Conservation (phyloP, 805 yeast genomes). For the Candida nonsorbophila region DNA sequence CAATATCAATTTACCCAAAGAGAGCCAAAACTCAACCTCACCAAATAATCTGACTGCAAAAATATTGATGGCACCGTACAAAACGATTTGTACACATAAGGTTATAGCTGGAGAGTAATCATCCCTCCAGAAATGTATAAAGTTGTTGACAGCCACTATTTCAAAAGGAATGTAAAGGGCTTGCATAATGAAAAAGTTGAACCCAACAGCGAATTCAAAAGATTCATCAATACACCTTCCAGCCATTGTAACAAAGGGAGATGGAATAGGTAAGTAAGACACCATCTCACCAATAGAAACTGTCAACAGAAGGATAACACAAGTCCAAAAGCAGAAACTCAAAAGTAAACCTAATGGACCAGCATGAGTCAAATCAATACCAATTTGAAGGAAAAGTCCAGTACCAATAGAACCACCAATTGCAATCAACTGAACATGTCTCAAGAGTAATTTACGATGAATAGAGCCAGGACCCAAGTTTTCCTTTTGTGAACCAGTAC, state of each 20-base stretch:
- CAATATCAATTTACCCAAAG: slow-evolving; percentile 32
- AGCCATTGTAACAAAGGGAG: slow-evolving; percentile 30
- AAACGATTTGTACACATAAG: slow-evolving; percentile 35
- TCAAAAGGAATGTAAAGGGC: slow-evolving; percentile 43
- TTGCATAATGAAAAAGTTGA: slow-evolving; percentile 37
- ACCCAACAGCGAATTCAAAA: slow-evolving; percentile 22
- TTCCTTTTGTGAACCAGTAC: no score
- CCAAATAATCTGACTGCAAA: slow-evolving; percentile 48
- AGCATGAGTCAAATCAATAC: slow-evolving; percentile 17
- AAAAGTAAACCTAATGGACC: slow-evolving; percentile 29
- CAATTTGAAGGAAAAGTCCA: slow-evolving; percentile 28
- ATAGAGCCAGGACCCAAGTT: no score
- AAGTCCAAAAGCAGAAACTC: slow-evolving; percentile 25
- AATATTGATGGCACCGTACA: slow-evolving; percentile 38
- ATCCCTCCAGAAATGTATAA: slow-evolving; percentile 49
- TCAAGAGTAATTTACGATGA: slow-evolving; percentile 6
- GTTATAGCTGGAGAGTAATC: slow-evolving; percentile 47
- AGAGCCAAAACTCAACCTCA: slow-evolving; percentile 45
- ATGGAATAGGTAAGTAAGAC: slow-evolving; percentile 24
- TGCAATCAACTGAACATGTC: slow-evolving; percentile 11
- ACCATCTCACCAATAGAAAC: slow-evolving; percentile 33
- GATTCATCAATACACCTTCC: slow-evolving; percentile 32
- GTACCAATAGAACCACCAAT: slow-evolving; percentile 27
- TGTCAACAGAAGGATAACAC: slow-evolving; percentile 22
- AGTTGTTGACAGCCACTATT: slow-evolving; percentile 45